These are phyloP conservation scores for Jacaranda copaia DNA, from an alignment of 257 asterid species.

Conservation along the genomic window DNA sequence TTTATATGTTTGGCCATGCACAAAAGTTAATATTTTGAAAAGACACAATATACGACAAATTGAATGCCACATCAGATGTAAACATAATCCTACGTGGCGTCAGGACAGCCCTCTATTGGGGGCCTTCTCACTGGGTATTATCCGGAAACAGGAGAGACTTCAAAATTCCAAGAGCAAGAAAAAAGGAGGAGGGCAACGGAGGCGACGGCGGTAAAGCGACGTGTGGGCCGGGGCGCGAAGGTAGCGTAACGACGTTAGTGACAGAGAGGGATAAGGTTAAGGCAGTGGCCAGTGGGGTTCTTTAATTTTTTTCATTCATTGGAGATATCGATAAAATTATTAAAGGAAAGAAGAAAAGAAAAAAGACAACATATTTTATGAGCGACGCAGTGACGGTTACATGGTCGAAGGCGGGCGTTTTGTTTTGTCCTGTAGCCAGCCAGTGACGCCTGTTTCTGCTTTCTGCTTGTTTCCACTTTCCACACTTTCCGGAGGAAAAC, in stretches of 20 bases:
- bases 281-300: constrained; percentile 31
- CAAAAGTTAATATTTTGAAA: neutral
- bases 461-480: too few species aligned
- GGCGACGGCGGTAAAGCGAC: constrained; percentile 45
- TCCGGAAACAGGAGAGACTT: constrained; percentile 20
- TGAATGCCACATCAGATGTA: constrained; percentile 34
- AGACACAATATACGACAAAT: too few species aligned
- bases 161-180: neutral
- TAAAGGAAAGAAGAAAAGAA: neutral
- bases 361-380: neutral
- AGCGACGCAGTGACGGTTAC: constrained; percentile 14
- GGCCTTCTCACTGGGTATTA: constrained; percentile 34
- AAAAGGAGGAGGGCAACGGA: constrained; percentile 18
- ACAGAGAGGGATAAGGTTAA: constrained; percentile 29
- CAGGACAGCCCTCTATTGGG: constrained; percentile 14
- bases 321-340: constrained; percentile 11
- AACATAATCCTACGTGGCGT: constrained; percentile 37
- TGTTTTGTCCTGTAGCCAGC: constrained; percentile 2
- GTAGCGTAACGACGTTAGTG: constrained; percentile 39
- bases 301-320: constrained; percentile 14
- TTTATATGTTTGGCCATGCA: neutral
- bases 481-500: too few species aligned
- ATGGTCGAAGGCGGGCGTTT: constrained; percentile 13
- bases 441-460: constrained; percentile 14
- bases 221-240: constrained; percentile 11